Evolutionary conservation across 2,329 filamentous ascomycete species (phyloP), one percentile per base, ranked within the genome.

Genomic region (Tolypocladium sp.): DNA sequence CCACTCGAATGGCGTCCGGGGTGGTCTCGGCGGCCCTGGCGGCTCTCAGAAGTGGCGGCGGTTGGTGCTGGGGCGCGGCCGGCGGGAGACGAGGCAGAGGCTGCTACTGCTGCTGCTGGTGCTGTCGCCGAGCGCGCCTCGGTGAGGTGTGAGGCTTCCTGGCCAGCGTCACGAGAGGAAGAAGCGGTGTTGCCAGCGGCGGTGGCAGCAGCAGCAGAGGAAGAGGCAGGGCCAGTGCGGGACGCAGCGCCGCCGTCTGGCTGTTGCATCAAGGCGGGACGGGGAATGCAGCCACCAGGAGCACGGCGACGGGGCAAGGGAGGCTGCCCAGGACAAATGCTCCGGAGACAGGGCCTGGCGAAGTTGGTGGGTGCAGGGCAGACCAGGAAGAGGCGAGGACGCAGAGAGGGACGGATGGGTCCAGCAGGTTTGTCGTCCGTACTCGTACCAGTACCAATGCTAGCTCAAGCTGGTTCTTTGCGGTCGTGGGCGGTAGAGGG

Each of bases 251-350:
- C 53, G 58, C 61, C 53, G 46, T 58, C 63, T 60, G 52, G 61
- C 60, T 68, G 65, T 63, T 67, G 70, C 70, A 72, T 72, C 63
- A 70, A 72, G 64, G 62, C 68, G 67, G 58, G 22, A 30, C 25
- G 27, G 37, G 54, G 54, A 57, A 55, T 35, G 55, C 46, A 37
- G 35, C 53, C 35, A 44, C 41, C 4, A 33, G 59, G 17, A 56
- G 38, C 51, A 17, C 25, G 22, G 40, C 44, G 46, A 25, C 17
- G 52, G 37, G 6, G 42, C 22, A n/a, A 54, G 25, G 51, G 20
- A 22, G 30, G 25, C 25, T 17, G 44, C 22, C 15, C 25, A 20
- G 15, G 53, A 55, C 54, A 41, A 33, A 42, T 33, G 35, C 12
- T n/a, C 35, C 51, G 51, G 27, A 46, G 42, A 46, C n/a, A 46